Base-by-base conservation (phyloP, 768 basidiomycete genomes). In the Solioccasus polychromus region DNA sequence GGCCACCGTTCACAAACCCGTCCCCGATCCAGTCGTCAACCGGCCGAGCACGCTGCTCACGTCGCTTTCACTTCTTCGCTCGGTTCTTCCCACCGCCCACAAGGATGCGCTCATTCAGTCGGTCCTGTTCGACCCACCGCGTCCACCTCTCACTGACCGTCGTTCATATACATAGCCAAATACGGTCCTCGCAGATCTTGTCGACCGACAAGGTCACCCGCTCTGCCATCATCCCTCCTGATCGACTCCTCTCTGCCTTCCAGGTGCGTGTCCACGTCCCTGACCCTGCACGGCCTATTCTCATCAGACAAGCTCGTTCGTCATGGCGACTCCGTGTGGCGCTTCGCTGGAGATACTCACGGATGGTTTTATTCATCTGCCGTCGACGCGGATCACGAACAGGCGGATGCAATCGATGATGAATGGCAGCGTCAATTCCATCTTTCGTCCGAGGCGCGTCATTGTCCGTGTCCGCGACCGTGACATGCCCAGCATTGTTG, bases 341-440 rank as follows among this genome's bases (percentile, higher is more conserved):
- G 63, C 19, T 73, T 79, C 48, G 59, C 73, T n/a, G 81, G 81
- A 1, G 80, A 83, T 38, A 61, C 68, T 43, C 55, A 57, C 37
- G 81, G 81, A 22, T 80, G 79, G 77, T 52, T 80, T 23, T 78
- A 73, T 49, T 61, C 68, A 5, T 67, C 59, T 44, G 41, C 52
- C 2, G 25, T 47, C 34, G 59, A 51, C 25, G 36, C 51, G 2
- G 44, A 49, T 9, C 38, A 37, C 11, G 41, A 50, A 22, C 35
- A 15, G 15, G 25, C 24, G 12, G 46, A 32, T 3, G 5, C 5
- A 34, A 31, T 44, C 37, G 34, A n/a, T 24, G 51, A 47, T 6
- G 53, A 24, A 36, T 81, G 77, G 76, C 59, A 58, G 15, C 62
- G 70, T 28, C 73, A 77, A 30, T 60, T 73, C 39, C 71, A 69